These are phyloP conservation scores for Rhodamnia argentea DNA, from an alignment of 345 rosid species.

Conservation along the genomic window DNA sequence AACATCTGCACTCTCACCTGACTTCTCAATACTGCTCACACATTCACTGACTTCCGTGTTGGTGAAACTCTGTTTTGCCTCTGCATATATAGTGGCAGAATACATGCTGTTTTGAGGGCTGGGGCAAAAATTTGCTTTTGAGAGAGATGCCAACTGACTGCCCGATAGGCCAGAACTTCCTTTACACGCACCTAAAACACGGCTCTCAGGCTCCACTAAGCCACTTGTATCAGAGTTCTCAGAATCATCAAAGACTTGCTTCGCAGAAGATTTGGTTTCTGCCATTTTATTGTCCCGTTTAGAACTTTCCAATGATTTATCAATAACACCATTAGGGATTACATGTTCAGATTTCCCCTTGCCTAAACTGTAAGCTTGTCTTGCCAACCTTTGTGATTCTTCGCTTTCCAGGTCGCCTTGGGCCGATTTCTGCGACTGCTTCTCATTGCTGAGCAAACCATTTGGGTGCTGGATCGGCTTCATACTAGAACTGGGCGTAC, in stretches of 20 bases:
- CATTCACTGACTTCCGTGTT: slow-evolving; percentile 61
- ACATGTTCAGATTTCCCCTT: slow-evolving; percentile 17
- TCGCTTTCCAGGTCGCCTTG: slow-evolving; percentile 8
- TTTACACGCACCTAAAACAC: neutral
- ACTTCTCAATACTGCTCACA: slow-evolving; percentile 37
- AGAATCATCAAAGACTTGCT: slow-evolving; percentile 22
- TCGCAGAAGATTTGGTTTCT: slow-evolving; percentile 22
- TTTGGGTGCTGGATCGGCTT: slow-evolving; percentile 13
- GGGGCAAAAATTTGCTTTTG: slow-evolving; percentile 32
- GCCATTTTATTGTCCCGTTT: slow-evolving; percentile 6
- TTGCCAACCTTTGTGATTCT: slow-evolving; percentile 20
- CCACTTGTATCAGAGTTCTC: slow-evolving; percentile 24
- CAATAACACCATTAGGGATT: slow-evolving; percentile 4
- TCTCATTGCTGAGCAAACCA: slow-evolving; percentile 15
- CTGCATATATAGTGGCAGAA: slow-evolving; percentile 42
- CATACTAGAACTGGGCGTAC: slow-evolving; percentile 3
- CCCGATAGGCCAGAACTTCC: slow-evolving; percentile 16
- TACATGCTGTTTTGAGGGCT: slow-evolving; percentile 59
- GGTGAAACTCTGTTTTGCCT: slow-evolving; percentile 75
- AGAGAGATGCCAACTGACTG: slow-evolving; percentile 18
- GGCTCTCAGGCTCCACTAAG: slow-evolving; percentile 26
- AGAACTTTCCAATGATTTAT: slow-evolving; percentile 6
- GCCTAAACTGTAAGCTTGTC: slow-evolving; percentile 9
- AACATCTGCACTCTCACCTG: slow-evolving; percentile 25
- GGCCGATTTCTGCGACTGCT: slow-evolving; percentile 9